These are phyloP conservation scores for Ceratonia siliqua DNA, from an alignment of 306 rosid species.

Conservation along the genomic window DNA sequence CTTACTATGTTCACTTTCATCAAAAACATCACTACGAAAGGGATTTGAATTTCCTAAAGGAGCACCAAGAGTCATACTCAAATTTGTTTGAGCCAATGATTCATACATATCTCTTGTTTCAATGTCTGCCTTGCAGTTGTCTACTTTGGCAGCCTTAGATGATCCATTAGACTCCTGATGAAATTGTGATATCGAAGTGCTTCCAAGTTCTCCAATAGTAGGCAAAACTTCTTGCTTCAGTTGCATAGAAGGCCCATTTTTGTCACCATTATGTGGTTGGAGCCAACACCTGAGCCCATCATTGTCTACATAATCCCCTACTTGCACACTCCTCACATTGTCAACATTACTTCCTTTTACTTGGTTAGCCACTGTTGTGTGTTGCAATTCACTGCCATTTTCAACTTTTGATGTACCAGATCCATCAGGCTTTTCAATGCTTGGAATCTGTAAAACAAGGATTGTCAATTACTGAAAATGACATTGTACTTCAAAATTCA, in stretches of 20 bases:
- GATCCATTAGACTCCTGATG: constrained; percentile 58
- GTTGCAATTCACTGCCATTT: constrained; percentile 48
- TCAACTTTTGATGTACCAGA: constrained; percentile 51
- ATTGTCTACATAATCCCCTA: constrained; percentile 48
- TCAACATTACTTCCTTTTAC: constrained; percentile 44
- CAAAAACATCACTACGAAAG: constrained; percentile 45
- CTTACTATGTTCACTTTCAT: constrained; percentile 71
- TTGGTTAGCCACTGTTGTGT: constrained; percentile 45
- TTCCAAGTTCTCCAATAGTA: constrained; percentile 54
- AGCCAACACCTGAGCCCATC: constrained; percentile 67
- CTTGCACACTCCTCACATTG: constrained; percentile 47
- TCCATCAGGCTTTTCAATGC: constrained; percentile 59
- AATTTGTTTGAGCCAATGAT: constrained; percentile 68
- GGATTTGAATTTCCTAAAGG: constrained; percentile 60
- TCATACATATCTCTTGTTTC: constrained; percentile 66
- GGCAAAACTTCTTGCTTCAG: constrained; percentile 64
- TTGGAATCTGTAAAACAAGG: constrained; percentile 55
- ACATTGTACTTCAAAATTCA: constrained; percentile 20
- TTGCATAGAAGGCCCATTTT: constrained; percentile 52
- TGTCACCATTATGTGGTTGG: constrained; percentile 57
- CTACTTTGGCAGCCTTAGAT: constrained; percentile 60
- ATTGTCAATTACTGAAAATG: constrained; percentile 31
- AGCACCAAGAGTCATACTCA: constrained; percentile 71
- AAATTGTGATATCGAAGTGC: constrained; percentile 49
- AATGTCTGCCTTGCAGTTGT: constrained; percentile 49